Conservation (phyloP, 2,329 filamentous ascomycete species). For the Botryosphaeria dothidea region DNA sequence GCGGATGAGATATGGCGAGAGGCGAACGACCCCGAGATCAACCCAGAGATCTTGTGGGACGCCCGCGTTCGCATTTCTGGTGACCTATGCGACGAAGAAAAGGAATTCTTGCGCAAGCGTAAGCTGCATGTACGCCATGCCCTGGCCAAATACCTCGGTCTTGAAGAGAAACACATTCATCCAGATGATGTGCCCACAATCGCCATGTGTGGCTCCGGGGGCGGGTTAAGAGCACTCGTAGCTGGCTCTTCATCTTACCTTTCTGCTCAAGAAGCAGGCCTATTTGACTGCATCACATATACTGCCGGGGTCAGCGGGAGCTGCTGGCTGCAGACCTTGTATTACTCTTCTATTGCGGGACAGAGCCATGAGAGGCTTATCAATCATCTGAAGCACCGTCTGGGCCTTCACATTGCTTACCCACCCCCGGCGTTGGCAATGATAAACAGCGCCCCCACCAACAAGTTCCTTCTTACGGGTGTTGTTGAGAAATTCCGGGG, state of each 20-base stretch:
- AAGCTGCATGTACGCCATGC: slow-evolving; percentile 69
- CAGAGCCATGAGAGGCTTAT: slow-evolving; percentile 70
- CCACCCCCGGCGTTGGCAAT: slow-evolving; percentile 80
- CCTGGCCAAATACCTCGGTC: slow-evolving; percentile 76
- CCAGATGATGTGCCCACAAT: slow-evolving; percentile 92
- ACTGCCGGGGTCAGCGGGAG: slow-evolving; percentile 94
- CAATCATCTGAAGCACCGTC: slow-evolving; percentile 80
- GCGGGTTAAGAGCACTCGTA: slow-evolving; percentile 84
- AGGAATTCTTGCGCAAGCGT: slow-evolving; percentile 69
- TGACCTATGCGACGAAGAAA: slow-evolving; percentile 81
- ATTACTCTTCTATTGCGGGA: slow-evolving; percentile 74
- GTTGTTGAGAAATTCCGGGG: slow-evolving; percentile 90
- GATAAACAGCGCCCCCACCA: slow-evolving; percentile 85
- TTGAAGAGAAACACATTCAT: slow-evolving; percentile 80
- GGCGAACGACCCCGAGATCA: slow-evolving; percentile 76
- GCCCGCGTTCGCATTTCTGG: slow-evolving; percentile 80
- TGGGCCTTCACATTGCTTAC: slow-evolving; percentile 89
- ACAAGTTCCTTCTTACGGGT: slow-evolving; percentile 85
- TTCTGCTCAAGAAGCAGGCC: slow-evolving; percentile 78
- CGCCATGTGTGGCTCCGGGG: slow-evolving; percentile 91
- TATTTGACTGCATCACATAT: slow-evolving; percentile 94
- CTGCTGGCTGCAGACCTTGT: slow-evolving; percentile 91
- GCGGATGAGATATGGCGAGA: slow-evolving; percentile 94
- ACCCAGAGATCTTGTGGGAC: slow-evolving; percentile 84
- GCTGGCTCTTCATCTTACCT: slow-evolving; percentile 86